These are phyloP conservation scores for Schoenoplectus triqueter DNA, from an alignment of 202 grass and related monocot genomes.

Conservation along the genomic window DNA sequence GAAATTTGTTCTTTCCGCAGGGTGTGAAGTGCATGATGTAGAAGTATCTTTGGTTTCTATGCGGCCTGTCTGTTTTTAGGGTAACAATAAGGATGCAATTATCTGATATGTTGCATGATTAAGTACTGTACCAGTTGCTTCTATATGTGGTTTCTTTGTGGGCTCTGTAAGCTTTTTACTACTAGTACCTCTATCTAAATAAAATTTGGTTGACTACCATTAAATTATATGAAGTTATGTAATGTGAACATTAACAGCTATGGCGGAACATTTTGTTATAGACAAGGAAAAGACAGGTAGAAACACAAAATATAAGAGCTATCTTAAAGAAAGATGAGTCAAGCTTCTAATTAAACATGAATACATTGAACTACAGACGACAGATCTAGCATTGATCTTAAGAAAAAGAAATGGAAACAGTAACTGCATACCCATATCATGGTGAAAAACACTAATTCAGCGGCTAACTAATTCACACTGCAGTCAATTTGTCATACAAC, in stretches of 20 bases:
- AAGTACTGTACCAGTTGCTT: neutral
- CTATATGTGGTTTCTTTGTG: neutral
- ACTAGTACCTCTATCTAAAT: neutral
- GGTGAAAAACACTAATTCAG: neutral
- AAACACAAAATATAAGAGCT: neutral
- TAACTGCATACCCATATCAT: neutral
- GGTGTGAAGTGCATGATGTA: neutral
- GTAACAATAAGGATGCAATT: neutral
- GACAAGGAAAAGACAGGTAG: neutral
- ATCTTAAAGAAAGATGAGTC: neutral
- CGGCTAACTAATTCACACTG: constrained; percentile 24
- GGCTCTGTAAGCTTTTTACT: neutral
- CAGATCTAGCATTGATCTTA: no score
- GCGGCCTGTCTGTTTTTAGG: neutral
- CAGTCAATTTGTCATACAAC: constrained; percentile 14
- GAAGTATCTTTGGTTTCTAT: neutral
- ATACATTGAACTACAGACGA: neutral
- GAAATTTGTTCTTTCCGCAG: neutral
- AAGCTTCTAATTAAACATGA: neutral
- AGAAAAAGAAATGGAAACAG: no score
- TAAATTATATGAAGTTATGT: neutral
- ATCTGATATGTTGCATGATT: constrained; percentile 7
- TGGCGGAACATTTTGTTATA: neutral
- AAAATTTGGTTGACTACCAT: neutral
- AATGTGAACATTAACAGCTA: neutral